phyloP scores from a whole-genome alignment of 306 rosid genomes.

The Heteromeles arbutifolia region DNA sequence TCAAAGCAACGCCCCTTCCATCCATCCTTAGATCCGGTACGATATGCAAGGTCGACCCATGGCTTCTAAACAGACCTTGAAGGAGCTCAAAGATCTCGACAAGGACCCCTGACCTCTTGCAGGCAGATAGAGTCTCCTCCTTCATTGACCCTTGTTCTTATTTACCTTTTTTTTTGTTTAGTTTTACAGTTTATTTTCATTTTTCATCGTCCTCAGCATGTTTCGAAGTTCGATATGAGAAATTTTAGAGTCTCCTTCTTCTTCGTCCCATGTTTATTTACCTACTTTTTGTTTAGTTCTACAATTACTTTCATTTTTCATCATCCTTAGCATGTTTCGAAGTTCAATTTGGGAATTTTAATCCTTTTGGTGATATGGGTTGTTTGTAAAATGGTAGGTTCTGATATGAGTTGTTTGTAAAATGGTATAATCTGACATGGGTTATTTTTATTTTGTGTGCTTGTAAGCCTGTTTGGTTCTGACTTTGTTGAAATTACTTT shows the following conservation, averaged over 20 bases:
- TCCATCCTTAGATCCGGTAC: conserved; percentile 29
- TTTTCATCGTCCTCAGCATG: background rate
- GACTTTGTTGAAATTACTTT: background rate
- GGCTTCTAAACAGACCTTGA: conserved; percentile 80
- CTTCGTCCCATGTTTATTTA: too few species aligned
- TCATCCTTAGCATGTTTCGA: background rate
- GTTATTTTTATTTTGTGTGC: background rate
- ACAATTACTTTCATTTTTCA: too few species aligned
- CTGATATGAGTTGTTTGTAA: background rate
- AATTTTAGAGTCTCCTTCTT: too few species aligned
- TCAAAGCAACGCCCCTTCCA: background rate
- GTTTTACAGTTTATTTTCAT: too few species aligned
- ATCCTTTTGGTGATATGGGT: conserved; percentile 1
- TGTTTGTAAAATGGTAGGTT: background rate
- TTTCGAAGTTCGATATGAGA: too few species aligned
- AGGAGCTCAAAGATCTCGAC: conserved; percentile 84
- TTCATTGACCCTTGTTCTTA: too few species aligned
- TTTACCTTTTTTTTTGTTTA: too few species aligned
- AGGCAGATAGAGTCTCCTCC: too few species aligned
- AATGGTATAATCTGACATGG: too few species aligned
- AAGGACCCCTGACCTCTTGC: conserved; percentile 45
- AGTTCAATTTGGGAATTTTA: conserved; percentile 21
- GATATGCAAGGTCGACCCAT: conserved; percentile 33
- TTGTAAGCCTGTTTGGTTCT: background rate
- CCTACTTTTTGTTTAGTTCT: too few species aligned